Conservation (phyloP, 345 rosid species). For the Eucalyptus pumila region DNA sequence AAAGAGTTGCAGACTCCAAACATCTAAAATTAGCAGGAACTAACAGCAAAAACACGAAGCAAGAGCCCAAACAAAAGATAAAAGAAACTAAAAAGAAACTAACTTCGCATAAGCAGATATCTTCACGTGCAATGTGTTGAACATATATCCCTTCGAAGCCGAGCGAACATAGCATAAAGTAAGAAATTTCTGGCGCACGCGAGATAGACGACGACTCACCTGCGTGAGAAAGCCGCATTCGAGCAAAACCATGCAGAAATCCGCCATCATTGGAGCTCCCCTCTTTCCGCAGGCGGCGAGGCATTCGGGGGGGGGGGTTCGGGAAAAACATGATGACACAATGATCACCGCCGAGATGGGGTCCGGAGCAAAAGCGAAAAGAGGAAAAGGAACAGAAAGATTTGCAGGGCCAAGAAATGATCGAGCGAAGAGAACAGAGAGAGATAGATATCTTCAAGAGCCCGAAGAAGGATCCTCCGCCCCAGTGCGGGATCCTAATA, state of each 20-base stretch:
- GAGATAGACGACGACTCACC: background rate
- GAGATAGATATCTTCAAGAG: background rate
- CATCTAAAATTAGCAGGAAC: background rate
- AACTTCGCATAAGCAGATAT: background rate
- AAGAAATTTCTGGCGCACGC: background rate
- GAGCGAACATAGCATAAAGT: background rate
- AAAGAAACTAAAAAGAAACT: background rate
- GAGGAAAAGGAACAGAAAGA: background rate
- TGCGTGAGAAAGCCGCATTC: background rate
- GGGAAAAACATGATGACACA: background rate
- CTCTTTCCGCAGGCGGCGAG: background rate
- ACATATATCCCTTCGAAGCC: background rate
- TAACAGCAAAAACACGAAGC: background rate
- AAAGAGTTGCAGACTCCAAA: background rate
- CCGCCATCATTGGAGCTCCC: background rate
- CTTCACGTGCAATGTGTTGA: background rate
- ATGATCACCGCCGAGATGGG: background rate
- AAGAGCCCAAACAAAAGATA: background rate
- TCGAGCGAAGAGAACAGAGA: background rate
- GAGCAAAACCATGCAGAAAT: background rate
- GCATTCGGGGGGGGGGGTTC: background rate
- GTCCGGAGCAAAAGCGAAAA: background rate
- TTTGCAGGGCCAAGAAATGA: background rate
- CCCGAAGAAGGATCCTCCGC: background rate
- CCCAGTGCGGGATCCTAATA: background rate